Evolutionary conservation across 1,284 basidiomycete species (phyloP).

Genomic region (Coniferiporia sulphurascens): DNA sequence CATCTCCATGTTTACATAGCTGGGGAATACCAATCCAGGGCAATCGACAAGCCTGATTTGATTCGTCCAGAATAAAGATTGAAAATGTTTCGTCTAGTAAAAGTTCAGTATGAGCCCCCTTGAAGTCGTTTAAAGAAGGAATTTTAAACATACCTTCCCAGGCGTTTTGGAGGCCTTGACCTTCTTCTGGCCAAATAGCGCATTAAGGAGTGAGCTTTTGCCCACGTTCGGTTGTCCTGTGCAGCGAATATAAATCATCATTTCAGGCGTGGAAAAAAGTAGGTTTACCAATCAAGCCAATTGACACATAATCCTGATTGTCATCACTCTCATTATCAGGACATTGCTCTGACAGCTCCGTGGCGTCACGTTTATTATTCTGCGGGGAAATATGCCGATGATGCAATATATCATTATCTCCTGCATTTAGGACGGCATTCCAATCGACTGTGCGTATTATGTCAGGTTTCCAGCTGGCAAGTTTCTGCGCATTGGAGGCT

Average conservation of each 20-base stretch:
- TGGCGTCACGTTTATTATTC: conserved; percentile 27
- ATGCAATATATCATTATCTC: conserved; percentile 35
- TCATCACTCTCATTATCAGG: background rate
- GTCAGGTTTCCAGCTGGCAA: conserved; percentile 62
- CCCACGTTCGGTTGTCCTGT: conserved; percentile 91
- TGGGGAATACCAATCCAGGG: conserved; percentile 82
- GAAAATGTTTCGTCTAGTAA: conserved; percentile 84
- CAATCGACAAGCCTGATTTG: conserved; percentile 83
- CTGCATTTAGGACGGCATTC: conserved; percentile 50
- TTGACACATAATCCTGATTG: conserved; percentile 56
- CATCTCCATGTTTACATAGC: conserved; percentile 72
- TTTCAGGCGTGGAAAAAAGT: background rate
- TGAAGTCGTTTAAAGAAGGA: background rate
- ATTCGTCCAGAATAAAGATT: conserved; percentile 83
- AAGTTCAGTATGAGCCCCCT: background rate
- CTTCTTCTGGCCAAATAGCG: conserved; percentile 76
- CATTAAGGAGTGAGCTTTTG: conserved; percentile 88
- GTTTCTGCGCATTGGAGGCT: conserved; percentile 43
- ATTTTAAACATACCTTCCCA: conserved; percentile 60
- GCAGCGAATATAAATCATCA: background rate
- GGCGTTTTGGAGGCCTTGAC: conserved; percentile 87
- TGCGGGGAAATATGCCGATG: conserved; percentile 25
- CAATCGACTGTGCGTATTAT: conserved; percentile 69
- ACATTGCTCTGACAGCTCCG: conserved; percentile 39
- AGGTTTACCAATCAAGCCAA: conserved; percentile 75